phyloP scores from a whole-genome alignment of 805 yeast species.

The Candida jianshihensis region DNA sequence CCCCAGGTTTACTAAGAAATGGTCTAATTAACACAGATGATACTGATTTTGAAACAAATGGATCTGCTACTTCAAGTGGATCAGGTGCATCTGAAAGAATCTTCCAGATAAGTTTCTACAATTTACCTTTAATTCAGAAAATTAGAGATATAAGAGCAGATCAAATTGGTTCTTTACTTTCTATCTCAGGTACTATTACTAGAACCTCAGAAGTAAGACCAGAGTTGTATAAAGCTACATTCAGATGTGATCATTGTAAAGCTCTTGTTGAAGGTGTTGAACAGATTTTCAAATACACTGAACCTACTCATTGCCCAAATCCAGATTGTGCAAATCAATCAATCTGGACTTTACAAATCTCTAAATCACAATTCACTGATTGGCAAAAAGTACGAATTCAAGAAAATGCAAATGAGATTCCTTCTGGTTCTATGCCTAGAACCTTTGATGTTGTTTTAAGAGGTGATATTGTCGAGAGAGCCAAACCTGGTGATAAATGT shows the following conservation, averaged over 20 bases:
- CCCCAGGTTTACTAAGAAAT: slow-evolving; percentile 59
- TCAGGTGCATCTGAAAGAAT: slow-evolving; percentile 55
- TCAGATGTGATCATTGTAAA: slow-evolving; percentile 83
- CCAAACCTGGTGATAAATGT: slow-evolving; percentile 96
- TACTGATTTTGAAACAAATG: slow-evolving; percentile 24
- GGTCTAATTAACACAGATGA: slow-evolving; percentile 28
- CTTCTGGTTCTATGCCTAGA: slow-evolving; percentile 98
- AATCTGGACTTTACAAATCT: slow-evolving; percentile 75
- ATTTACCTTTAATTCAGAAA: slow-evolving; percentile 73
- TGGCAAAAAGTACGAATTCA: slow-evolving; percentile 97
- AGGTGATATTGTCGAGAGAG: slow-evolving; percentile 92
- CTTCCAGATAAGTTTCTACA: slow-evolving; percentile 87
- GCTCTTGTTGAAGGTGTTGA: slow-evolving; percentile 85
- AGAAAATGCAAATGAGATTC: slow-evolving; percentile 93
- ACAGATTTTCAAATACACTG: slow-evolving; percentile 88
- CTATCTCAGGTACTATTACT: slow-evolving; percentile 92
- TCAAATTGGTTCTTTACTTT: slow-evolving; percentile 74
- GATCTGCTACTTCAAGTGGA: slow-evolving; percentile 38
- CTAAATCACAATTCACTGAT: slow-evolving; percentile 83
- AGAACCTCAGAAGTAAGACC: slow-evolving; percentile 96
- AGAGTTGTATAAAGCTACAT: slow-evolving; percentile 79
- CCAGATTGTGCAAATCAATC: slow-evolving; percentile 84
- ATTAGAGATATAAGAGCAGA: slow-evolving; percentile 89
- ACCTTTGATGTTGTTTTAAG: slow-evolving; percentile 87
- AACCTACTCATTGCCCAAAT: slow-evolving; percentile 86